Evolutionary conservation across 192 early-diverging fungal genomes (phyloP).

Genomic region (Lobosporangium transversale): DNA sequence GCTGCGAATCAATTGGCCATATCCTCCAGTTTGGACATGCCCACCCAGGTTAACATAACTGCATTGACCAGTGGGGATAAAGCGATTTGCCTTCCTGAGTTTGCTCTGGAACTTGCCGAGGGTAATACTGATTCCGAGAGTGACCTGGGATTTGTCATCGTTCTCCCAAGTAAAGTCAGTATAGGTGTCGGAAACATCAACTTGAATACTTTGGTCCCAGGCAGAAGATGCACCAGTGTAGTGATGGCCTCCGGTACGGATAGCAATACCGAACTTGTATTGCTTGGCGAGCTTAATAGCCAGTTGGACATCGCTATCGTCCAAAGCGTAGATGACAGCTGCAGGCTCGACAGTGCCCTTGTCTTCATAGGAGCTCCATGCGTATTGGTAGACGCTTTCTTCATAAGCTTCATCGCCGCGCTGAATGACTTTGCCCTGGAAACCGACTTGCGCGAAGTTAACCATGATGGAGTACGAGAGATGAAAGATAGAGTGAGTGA

Average conservation of each 20-base stretch:
- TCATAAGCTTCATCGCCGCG: too few species aligned
- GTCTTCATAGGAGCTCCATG: too few species aligned
- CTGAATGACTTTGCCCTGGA: too few species aligned
- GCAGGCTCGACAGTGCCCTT: too few species aligned
- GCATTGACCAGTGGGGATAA: constrained; percentile 40
- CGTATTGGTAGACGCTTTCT: too few species aligned
- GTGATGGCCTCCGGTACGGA: constrained; percentile 51
- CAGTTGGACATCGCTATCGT: constrained; percentile 34
- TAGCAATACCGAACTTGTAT: constrained; percentile 23
- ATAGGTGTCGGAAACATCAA: constrained; percentile 46
- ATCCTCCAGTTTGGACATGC: constrained; percentile 51
- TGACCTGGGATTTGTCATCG: constrained; percentile 23
- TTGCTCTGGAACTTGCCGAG: constrained; percentile 34
- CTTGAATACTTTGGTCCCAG: constrained; percentile 34
- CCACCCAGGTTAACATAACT: constrained; percentile 36
- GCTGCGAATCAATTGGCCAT: constrained; percentile 38
- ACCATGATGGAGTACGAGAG: too few species aligned
- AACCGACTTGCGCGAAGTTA: too few species aligned
- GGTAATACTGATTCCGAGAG: constrained; percentile 27
- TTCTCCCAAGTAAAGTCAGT: constrained; percentile 36
- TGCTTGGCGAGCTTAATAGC: constrained; percentile 36
- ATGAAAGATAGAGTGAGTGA: too few species aligned
- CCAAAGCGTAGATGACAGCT: too few species aligned
- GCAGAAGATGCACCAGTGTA: constrained; percentile 43
- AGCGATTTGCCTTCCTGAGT: constrained; percentile 22